Evolutionary conservation across 805 yeast species (phyloP), one percentile per base, ranked within the genome.

Genomic region (Ogataea neopini): DNA sequence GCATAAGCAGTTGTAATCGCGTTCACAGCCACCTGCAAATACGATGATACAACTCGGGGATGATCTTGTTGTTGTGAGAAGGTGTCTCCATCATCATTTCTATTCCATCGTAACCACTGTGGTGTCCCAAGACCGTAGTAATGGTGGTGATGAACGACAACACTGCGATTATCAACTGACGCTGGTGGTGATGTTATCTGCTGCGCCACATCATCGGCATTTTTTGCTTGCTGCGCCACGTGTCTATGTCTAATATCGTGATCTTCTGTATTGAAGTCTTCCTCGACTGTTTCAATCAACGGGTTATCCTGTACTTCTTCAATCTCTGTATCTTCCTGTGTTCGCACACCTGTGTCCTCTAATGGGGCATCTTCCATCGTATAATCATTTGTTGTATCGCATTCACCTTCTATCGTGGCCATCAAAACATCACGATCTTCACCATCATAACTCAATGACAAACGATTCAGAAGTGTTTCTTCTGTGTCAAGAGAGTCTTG

Each of bases 11-110:
- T 67, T 0, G 82, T 77, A 2, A 72, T 47, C 2, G 74, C 61
- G 57, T 85, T 85, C 49, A 80, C 59, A 2, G 72, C 40, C 7
- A 83, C 55, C 62, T 85, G 91, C 28, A 84, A 60, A 54, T 84
- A 83, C 11, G 90, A 79, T 8, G 84, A 74, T 8, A 83, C 59
- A 23, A 80, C 59, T 57, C 85, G 85, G 6, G 86, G 80, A 0
- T 72, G 64, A 48, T 73, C 74, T 25, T 38, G 32, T 14, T 13
- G 18, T 8, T 30, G 15, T 6, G 17, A 23, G n/a, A 17, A 8
- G 25, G 25, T 5, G 25, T 22, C 13, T 22, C 9, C 40, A 9
- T 20, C 25, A 3, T 11, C 23, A n/a, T 14, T 14, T 13, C 11
- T 38, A 32, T 32, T 22, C 33, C 32, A 15, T 17, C 18, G 22